Evolutionary conservation across 1,284 basidiomycete genomes (phyloP).

Genomic region (Rhodotorula sp.): DNA sequence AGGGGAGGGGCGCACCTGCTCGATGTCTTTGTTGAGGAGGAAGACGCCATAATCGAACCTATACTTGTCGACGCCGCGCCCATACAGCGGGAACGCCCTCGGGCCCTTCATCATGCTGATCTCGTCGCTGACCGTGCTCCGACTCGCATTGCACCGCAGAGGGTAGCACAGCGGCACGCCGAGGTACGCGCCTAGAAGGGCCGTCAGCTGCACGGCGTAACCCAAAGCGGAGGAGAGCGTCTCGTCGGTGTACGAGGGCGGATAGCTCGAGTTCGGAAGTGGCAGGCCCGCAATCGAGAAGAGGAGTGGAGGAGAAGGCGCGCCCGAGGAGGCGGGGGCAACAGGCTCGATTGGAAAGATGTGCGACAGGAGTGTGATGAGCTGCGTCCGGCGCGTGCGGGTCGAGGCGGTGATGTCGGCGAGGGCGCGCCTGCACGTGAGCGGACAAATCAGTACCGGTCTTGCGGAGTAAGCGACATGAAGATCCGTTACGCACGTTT

Average conservation of each 20-base stretch:
- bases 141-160: constrained; percentile 80
- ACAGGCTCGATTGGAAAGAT: constrained; percentile 87
- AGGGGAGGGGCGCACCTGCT: constrained; percentile 65
- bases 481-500: background rate
- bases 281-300: constrained; percentile 81
- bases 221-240: constrained; percentile 63
- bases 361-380: constrained; percentile 68
- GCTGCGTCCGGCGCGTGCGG: constrained; percentile 45
- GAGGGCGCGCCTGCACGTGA: constrained; percentile 5
- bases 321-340: constrained; percentile 51
- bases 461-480: too few species aligned
- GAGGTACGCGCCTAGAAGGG: constrained; percentile 75
- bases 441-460: background rate
- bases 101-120: constrained; percentile 93
- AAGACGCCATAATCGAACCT: constrained; percentile 98
- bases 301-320: constrained; percentile 27
- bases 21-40: constrained; percentile 94
- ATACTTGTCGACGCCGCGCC: constrained; percentile 90
- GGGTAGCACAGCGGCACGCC: constrained; percentile 80
- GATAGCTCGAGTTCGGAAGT: constrained; percentile 69
- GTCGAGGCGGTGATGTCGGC: constrained; percentile 26
- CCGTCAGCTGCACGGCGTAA: constrained; percentile 79
- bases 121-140: constrained; percentile 82
- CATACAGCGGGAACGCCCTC: constrained; percentile 91
- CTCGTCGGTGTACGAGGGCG: constrained; percentile 60